These are phyloP conservation scores for Bryum argenteum DNA, from an alignment of 225 moss, liverwort and hornwort genomes.

Conservation along the genomic window DNA sequence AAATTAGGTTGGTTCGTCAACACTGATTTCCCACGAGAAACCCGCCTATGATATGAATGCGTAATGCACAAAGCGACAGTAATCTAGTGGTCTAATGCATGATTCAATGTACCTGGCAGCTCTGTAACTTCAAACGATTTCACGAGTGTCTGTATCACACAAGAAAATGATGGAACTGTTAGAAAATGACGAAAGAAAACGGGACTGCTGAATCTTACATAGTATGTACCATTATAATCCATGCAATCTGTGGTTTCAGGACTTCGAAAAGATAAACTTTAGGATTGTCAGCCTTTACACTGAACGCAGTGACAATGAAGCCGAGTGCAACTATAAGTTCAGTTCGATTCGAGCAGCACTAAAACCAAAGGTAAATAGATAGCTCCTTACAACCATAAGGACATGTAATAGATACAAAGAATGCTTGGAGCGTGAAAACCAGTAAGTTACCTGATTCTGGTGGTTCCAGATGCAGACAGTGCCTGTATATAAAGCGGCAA, in stretches of 20 bases:
- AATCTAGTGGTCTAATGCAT: background rate
- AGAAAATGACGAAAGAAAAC: background rate
- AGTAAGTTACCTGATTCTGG: conserved; percentile 70
- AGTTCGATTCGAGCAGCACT: background rate
- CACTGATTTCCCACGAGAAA: background rate
- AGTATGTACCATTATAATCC: background rate
- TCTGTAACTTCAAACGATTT: conserved; percentile 96
- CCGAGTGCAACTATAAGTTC: background rate
- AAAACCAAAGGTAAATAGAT: conserved; percentile 1
- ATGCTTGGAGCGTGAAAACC: background rate
- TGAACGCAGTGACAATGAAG: conserved; percentile 1
- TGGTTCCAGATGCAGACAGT: conserved; percentile 88
- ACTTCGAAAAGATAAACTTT: background rate
- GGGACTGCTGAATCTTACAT: background rate
- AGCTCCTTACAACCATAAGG: background rate
- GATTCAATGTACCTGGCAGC: conserved; percentile 59
- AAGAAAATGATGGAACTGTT: background rate
- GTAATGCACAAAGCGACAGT: background rate
- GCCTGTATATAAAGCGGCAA: conserved; percentile 82
- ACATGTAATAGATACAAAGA: background rate
- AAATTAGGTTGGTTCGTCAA: background rate
- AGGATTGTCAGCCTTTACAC: background rate
- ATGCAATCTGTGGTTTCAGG: background rate
- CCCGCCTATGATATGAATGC: too few species aligned
- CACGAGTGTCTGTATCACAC: conserved; percentile 60